Evolutionary conservation across 345 rosid genomes (phyloP).

Genomic region (Gossypium ekmanianum): DNA sequence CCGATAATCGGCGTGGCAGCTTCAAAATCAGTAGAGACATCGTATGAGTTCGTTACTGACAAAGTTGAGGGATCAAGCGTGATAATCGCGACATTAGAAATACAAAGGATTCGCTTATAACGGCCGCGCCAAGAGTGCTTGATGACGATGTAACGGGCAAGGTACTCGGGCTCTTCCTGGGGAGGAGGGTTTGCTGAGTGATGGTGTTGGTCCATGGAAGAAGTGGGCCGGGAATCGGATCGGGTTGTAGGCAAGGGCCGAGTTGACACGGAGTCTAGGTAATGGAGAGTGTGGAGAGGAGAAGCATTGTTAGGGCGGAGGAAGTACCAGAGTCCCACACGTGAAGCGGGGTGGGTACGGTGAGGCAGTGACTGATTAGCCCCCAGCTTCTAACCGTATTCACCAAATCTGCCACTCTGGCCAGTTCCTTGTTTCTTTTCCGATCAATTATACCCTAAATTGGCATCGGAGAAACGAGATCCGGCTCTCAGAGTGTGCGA

Average conservation of each 20-base stretch:
- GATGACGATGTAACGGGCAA: conserved; percentile 77
- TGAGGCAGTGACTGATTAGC: conserved; percentile 88
- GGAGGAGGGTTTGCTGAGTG: conserved; percentile 23
- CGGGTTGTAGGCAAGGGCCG: conserved; percentile 21
- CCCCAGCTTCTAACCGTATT: conserved; percentile 76
- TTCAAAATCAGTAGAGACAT: conserved; percentile 63
- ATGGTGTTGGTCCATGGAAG: conserved; percentile 46
- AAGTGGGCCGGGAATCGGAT: conserved; percentile 29
- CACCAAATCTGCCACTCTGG: conserved; percentile 35
- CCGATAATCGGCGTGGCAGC: conserved; percentile 67
- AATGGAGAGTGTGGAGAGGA: conserved; percentile 59
- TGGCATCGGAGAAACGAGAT: conserved; percentile 9
- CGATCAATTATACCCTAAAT: conserved; percentile 14
- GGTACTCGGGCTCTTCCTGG: conserved; percentile 89
- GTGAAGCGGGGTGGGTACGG: conserved; percentile 53
- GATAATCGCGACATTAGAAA: conserved; percentile 54
- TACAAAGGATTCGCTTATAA: conserved; percentile 87
- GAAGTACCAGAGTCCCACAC: conserved; percentile 63
- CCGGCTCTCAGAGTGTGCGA: background rate
- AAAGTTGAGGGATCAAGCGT: conserved; percentile 87
- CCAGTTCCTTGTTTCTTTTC: conserved; percentile 2
- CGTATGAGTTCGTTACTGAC: conserved; percentile 73
- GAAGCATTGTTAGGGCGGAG: conserved; percentile 63
- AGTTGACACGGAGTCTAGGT: conserved; percentile 40
- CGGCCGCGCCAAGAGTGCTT: conserved; percentile 99